Percentiles rank a stretch among this genome's conserved stretches.
phyloP scores from a whole-genome alignment of 1,284 basidiomycete species.

The Tetrapyrgos nigripes region DNA sequence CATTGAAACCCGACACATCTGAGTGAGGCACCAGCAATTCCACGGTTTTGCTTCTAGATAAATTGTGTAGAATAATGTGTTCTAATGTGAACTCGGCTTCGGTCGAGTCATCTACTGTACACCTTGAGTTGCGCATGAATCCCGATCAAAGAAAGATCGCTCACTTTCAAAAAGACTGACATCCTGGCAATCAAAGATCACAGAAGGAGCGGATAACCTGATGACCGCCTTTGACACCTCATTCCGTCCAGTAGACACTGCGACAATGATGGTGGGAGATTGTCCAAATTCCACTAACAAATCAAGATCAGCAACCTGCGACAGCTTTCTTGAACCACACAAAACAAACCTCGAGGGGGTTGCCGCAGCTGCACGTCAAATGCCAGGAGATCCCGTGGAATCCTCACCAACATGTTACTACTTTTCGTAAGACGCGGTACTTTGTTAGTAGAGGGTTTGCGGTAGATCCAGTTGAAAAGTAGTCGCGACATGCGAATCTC shows the following conservation, averaged over 20 bases:
- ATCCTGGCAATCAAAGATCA: slow-evolving; percentile 56
- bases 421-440: slow-evolving; percentile 18
- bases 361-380: slow-evolving; percentile 66
- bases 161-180: slow-evolving; percentile 48
- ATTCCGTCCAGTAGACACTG: slow-evolving; percentile 72
- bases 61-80: slow-evolving; percentile 51
- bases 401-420: slow-evolving; percentile 48
- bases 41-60: slow-evolving; percentile 51
- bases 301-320: slow-evolving; percentile 12
- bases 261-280: slow-evolving; percentile 57
- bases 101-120: slow-evolving; percentile 24
- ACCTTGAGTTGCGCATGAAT: not conserved
- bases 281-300: slow-evolving; percentile 73
- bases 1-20: slow-evolving; percentile 59
- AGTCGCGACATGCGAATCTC: slow-evolving; percentile 66
- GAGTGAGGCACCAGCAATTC: slow-evolving; percentile 67
- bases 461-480: slow-evolving; percentile 63
- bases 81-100: slow-evolving; percentile 44
- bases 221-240: slow-evolving; percentile 57
- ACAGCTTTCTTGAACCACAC: slow-evolving; percentile 2
- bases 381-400: slow-evolving; percentile 65
- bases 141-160: not conserved
- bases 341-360: slow-evolving; percentile 61
- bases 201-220: slow-evolving; percentile 57
- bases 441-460: slow-evolving; percentile 35